A percentile compares a stretch with the other conserved stretches of the same genome.
Evolutionary conservation across 345 rosid genomes (phyloP).

Genomic region (Litchi chinensis): DNA sequence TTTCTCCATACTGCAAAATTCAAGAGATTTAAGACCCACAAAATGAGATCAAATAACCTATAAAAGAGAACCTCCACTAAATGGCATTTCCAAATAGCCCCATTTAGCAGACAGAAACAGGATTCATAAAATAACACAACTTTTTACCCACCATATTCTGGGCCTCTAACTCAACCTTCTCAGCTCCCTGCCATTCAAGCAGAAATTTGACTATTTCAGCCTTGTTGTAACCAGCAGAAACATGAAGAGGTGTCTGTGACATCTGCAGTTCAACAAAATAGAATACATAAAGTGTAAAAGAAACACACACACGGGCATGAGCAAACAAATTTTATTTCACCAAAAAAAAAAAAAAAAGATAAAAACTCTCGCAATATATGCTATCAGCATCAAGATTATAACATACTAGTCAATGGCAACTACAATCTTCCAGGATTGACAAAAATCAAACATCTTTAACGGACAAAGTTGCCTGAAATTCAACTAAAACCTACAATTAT

Average conservation of each 20-base stretch:
- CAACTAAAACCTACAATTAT: neutral
- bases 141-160: conserved; percentile 62
- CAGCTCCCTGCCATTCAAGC: conserved; percentile 72
- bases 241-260: conserved; percentile 97
- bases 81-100: neutral
- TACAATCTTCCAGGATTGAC: neutral
- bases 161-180: conserved; percentile 82
- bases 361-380: neutral
- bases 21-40: conserved; percentile 15
- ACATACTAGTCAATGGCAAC: neutral
- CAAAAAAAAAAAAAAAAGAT: neutral
- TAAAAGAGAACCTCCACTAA: conserved; percentile 10
- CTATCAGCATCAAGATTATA: neutral
- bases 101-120: neutral
- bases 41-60: conserved; percentile 12
- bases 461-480: neutral
- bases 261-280: conserved; percentile 58
- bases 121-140: neutral
- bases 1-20: conserved; percentile 85
- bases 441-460: neutral
- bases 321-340: neutral
- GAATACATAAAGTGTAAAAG: conserved; percentile 1
- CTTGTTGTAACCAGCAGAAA: conserved; percentile 81
- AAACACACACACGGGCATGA: neutral
- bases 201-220: conserved; percentile 73